A percentile compares a stretch with the other conserved stretches of the same genome.
Conservation (phyloP, 371 early-diverging fungal species). For the Umbelopsis sp. region DNA sequence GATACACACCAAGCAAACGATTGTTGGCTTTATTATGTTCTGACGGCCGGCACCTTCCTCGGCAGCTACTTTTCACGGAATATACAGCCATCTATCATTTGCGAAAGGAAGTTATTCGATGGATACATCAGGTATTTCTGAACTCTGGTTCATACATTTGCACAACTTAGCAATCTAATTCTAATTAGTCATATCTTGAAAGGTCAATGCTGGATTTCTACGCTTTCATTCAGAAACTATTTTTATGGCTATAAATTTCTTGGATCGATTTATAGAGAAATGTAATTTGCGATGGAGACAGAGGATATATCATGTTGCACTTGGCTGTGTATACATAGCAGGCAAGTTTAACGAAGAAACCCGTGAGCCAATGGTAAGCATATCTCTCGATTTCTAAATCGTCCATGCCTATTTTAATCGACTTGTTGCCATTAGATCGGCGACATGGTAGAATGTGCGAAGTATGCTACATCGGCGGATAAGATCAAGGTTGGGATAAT, state of each 20-base stretch:
- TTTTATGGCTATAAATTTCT: constrained; percentile 6
- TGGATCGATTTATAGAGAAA: constrained; percentile 15
- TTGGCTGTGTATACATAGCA: constrained; percentile 9
- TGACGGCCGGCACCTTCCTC: not conserved
- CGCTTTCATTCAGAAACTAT: constrained; percentile 12
- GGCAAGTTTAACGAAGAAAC: constrained; percentile 17
- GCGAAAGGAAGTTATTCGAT: constrained; percentile 10
- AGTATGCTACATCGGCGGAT: not conserved
- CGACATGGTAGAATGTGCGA: constrained; percentile 12
- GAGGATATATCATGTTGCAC: constrained; percentile 16
- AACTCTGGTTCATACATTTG: not conserved
- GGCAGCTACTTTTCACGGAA: not conserved
- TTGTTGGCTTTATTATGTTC: constrained; percentile 3
- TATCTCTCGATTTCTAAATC: not conserved
- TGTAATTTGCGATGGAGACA: constrained; percentile 10
- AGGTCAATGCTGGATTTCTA: not conserved
- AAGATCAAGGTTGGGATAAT: constrained; percentile 6
- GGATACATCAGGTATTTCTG: not conserved
- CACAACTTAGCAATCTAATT: not conserved
- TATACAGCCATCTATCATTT: constrained; percentile 10
- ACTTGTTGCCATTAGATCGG: not conserved
- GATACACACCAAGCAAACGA: constrained; percentile 3
- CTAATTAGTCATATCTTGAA: not conserved
- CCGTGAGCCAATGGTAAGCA: constrained; percentile 2
- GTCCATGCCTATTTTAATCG: not conserved